Evolutionary conservation across 73 alveolate species (phyloP).

Genomic region (Stentor roeselii): DNA sequence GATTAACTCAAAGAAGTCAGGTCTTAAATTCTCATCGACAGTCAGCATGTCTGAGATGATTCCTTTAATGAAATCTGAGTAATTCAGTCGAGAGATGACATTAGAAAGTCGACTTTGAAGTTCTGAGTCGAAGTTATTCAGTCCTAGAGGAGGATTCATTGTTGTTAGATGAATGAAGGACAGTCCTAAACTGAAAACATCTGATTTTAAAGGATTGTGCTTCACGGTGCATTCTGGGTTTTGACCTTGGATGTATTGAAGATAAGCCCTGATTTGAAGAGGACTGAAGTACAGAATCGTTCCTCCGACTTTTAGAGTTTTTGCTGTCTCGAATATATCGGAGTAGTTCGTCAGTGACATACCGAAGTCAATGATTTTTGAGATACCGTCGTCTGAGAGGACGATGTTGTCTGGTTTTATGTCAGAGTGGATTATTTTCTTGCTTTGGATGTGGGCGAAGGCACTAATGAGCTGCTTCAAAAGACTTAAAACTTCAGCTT

Average conservation of each 20-base stretch:
- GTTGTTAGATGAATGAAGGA: neutral
- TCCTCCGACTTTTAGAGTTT: conserved; percentile 8
- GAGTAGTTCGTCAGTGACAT: neutral
- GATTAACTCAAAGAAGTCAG: neutral
- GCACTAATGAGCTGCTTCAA: neutral
- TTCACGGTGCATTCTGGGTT: neutral
- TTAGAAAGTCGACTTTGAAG: neutral
- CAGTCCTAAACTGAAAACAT: conserved; percentile 12
- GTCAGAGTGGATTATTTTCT: conserved; percentile 12
- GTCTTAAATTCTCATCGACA: conserved; percentile 19
- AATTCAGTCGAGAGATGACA: neutral
- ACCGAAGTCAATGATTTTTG: conserved; percentile 18
- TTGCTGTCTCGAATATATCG: neutral
- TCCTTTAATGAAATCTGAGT: neutral
- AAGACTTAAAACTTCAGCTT: neutral
- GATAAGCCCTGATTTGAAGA: neutral
- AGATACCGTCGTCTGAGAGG: neutral
- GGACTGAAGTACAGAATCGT: conserved; percentile 12
- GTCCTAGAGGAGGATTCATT: neutral
- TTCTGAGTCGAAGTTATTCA: neutral
- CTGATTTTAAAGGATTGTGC: conserved; percentile 16
- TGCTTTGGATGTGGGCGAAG: neutral
- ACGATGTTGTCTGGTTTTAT: neutral
- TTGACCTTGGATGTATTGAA: neutral
- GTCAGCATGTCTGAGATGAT: neutral